These are phyloP conservation scores for Globisporangium irregulare DNA, from an alignment of 352 stramenopile species.

Conservation along the genomic window DNA sequence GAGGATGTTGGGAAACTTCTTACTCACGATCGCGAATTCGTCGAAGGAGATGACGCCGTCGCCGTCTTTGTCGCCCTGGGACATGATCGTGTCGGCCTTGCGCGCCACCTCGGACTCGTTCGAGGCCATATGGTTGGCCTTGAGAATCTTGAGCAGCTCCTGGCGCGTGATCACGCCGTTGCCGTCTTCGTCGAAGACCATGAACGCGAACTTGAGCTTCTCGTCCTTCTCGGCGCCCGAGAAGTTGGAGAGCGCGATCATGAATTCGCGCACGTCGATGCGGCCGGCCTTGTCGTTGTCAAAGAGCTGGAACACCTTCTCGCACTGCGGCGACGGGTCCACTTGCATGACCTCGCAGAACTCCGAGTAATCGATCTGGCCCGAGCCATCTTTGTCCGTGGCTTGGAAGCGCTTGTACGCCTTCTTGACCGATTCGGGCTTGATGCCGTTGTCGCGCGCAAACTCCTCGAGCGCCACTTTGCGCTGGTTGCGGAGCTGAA, in stretches of 20 bases:
- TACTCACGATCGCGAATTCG: constrained; percentile 94
- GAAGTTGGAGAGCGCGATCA: constrained; percentile 94
- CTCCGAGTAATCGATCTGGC: constrained; percentile 96
- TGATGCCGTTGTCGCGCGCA: constrained; percentile 93
- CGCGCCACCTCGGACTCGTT: constrained; percentile 90
- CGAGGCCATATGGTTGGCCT: constrained; percentile 94
- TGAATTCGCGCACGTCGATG: constrained; percentile 93
- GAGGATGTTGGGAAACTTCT: constrained; percentile 97
- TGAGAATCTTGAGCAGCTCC: constrained; percentile 94
- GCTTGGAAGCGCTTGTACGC: constrained; percentile 96
- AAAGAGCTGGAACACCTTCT: constrained; percentile 94
- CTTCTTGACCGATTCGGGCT: constrained; percentile 95
- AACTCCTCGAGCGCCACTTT: constrained; percentile 92
- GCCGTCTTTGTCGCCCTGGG: constrained; percentile 94
- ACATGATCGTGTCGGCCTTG: constrained; percentile 97
- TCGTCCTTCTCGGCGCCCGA: constrained; percentile 93
- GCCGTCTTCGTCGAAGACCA: constrained; percentile 94
- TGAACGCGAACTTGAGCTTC: constrained; percentile 96
- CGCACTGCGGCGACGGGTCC: constrained; percentile 87
- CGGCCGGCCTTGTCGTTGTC: constrained; percentile 91
- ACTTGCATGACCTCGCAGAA: constrained; percentile 96
- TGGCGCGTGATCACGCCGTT: constrained; percentile 94
- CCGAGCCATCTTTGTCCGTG: constrained; percentile 92
- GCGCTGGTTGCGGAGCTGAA: constrained; percentile 92
- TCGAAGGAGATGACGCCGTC: constrained; percentile 97